Base-by-base conservation (phyloP, 2,329 filamentous ascomycete species). In the Gliomastix tumulicola region DNA sequence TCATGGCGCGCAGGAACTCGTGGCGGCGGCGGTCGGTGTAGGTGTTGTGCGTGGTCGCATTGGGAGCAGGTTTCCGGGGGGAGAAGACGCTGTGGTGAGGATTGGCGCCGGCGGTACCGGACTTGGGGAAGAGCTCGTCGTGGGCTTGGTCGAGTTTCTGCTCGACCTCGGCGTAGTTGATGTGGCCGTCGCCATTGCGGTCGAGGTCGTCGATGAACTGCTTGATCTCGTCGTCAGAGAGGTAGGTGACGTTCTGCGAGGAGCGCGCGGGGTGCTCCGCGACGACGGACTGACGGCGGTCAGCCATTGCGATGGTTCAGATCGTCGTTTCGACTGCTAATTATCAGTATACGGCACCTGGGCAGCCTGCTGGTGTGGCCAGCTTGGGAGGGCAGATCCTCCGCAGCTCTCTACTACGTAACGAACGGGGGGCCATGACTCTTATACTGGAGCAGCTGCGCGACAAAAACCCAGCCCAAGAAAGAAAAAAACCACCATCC, bases 131-230 rank as follows among this genome's bases (percentile, higher is more conserved):
- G 34, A 77, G 57, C 45, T 74, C 63, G 27, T 68, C 55, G 49
- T 74, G 66, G 2, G 72, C 67, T 27, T 68, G 51, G 28, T 76
- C 69, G 3, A 78, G 60, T 41, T 74, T 74, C 5, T 54, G 56
- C 45, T 74, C 71, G 21, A 76, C 47, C 43, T 76, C 71, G 36
- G 50, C 50, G 46, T 74, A 74, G 38, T 68, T 65, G 39, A 77
- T 68, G 44, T 55, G 56, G 11, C 71, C 71, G 48, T 76, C 65
- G 16, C 60, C 59, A 41, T 76, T 62, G 42, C 62, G 60, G 45
- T 76, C 71, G 4, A 78, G 54, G 21, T 70, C 66, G 39, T 73
- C 58, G 28, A 77, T 56, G 36, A 78, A 77, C 5, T 58, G 49
- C 7, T 65, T 51, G 32, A 76, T 70, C 45, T 77, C 72, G 7